These are phyloP conservation scores for Escovopsis sp. DNA, from an alignment of 2,329 filamentous ascomycete genomes.

Conservation along the genomic window DNA sequence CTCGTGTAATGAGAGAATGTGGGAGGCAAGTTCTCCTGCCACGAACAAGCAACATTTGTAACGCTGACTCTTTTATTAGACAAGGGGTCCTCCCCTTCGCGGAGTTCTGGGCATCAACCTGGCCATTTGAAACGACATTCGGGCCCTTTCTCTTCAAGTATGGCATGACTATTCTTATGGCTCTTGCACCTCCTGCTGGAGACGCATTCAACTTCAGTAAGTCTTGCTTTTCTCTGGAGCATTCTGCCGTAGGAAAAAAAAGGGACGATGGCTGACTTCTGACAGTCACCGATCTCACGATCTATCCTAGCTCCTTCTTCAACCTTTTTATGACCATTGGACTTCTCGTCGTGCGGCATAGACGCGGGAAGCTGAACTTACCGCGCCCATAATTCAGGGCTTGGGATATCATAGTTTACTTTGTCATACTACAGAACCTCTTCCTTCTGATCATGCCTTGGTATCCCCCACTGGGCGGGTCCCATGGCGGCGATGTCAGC, in stretches of 20 bases:
- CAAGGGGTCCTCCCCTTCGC: slow-evolving; percentile 49
- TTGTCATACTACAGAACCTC: slow-evolving; percentile 43
- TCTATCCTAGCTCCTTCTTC: slow-evolving; percentile 46
- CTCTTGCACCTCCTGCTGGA: slow-evolving; percentile 43
- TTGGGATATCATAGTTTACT: slow-evolving; percentile 42
- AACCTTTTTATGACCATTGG: slow-evolving; percentile 40
- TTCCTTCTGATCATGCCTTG: slow-evolving; percentile 57
- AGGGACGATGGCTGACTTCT: slow-evolving; percentile 11
- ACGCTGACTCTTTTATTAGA: slow-evolving; percentile 13
- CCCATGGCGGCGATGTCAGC: slow-evolving; percentile 47
- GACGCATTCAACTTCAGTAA: slow-evolving; percentile 50
- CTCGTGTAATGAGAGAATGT: slow-evolving; percentile 44
- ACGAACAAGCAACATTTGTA: neutral
- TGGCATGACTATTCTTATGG: slow-evolving; percentile 43
- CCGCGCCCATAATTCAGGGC: slow-evolving; percentile 37
- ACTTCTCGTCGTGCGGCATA: slow-evolving; percentile 40
- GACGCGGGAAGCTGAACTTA: slow-evolving; percentile 35
- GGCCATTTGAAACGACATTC: slow-evolving; percentile 47
- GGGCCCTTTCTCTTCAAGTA: slow-evolving; percentile 45
- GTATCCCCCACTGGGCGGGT: slow-evolving; percentile 49
- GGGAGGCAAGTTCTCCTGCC: slow-evolving; percentile 24
- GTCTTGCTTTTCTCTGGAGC: slow-evolving; percentile 3
- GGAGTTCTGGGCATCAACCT: slow-evolving; percentile 46
- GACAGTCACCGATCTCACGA: slow-evolving; percentile 42
- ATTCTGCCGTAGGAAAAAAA: no score